Evolutionary conservation across 73 alveolate species (phyloP), one percentile per base, ranked within the genome.

Genomic region (Durusdinium trenchii): DNA sequence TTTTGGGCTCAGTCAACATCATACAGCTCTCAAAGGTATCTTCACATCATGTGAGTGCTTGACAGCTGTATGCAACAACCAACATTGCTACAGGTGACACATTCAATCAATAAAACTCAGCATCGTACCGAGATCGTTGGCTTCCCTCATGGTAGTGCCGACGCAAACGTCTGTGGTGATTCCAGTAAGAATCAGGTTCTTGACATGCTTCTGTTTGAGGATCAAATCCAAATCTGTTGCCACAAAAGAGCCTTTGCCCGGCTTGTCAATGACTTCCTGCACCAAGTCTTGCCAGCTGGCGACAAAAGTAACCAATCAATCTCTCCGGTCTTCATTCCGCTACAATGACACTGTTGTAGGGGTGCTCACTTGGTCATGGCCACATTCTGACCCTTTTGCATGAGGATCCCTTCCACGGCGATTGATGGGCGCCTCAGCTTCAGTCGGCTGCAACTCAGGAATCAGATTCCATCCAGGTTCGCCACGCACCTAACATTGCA

Each of bases 141-240:
- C 98, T 48, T 92, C 98, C 47, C 98, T 78, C 98, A 92, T 92
- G 98, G 98, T 92, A 57, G 98, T 92, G 92, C 98, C 82, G 47
- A 92, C 98, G 43, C 98, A 92, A 42, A 92, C 98, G 79, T 92
- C 98, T 46, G 98, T 92, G 81, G 98, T 92, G 81, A 92, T 75
- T 61, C 98, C 98, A 3, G 98, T 71, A 38, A 92, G 47, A n/a
- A 92, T 60, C 90, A 92, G 79, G 48, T 92, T 92, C 91, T 52
- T 47, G 75, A 92, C 60, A 3, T 40, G 7, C 62, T 78, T 92
- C 89, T 35, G 71, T 35, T 46, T 87, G 47, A 87, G 85, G 71
- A 60, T 64, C 96, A 61, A 46, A 47, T 62, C 85, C 83, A 87
- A 64, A 42, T 91, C 98, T 12, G 98, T 92, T n/a, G 98, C 98